Base-by-base conservation (phyloP, 495 filamentous ascomycete genomes). In the Podospora tetraspora region DNA sequence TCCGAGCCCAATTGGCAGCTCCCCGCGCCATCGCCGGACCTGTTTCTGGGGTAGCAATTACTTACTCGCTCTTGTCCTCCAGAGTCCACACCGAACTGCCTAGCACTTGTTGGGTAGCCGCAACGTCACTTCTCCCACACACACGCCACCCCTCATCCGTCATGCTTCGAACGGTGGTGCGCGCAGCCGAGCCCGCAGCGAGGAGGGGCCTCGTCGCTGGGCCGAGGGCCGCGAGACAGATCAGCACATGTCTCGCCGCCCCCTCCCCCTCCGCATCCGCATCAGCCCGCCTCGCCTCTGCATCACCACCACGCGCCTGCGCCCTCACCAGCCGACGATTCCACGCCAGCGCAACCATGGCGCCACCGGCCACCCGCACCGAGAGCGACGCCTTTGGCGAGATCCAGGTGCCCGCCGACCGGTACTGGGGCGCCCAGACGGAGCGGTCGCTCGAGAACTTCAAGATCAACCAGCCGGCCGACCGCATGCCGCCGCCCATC, bases 351-450 rank as follows among this genome's bases (percentile, higher is more conserved):
- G 63, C 82, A 61, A 64, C 69, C 68, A 85, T 73, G 75, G 86
- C 86, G 84, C 74, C 78, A 59, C 79, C 78, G 66, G 79, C 73
- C 71, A 89, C 87, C 57, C 83, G 95, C 84, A 91, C 89, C 73
- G 95, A 99, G 83, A 93, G 85, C 76, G 95, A 99, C 87, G 96
- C 96, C 77, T 98, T 98, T 81, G 95, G 95, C 77, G 94, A 97
- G 79, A 89, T 99, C 78, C 84, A 93, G 83, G 96, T 99, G 68
- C 86, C 91, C 57, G 85, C 88, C 64, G 92, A 95, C 89, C 96
- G 91, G 84, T 99, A 99, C 86, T 99, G 96, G 95, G 95, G 95
- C 77, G 95, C 95, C 61, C 95, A 99, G 83, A 99, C 95, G 69
- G 91, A 99, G 86, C 89, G 95, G 80, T 98, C 96, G 57, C 84